These are phyloP conservation scores for Setaria italica DNA, from an alignment of 202 grass and related monocot genomes.

Conservation along the genomic window DNA sequence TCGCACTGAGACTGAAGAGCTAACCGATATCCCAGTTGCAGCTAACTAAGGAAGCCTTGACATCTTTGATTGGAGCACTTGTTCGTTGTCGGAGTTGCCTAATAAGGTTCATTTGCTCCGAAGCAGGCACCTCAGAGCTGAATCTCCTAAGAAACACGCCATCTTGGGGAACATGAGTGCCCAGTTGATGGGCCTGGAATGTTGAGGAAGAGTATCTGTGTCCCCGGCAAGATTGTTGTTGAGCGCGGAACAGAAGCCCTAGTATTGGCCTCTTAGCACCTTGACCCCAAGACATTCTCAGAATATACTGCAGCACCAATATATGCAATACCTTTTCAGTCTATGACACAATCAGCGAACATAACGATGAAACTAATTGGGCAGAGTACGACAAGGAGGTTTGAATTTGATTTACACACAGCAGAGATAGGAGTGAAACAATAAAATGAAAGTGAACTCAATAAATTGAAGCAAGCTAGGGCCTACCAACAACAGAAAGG, in stretches of 20 bases:
- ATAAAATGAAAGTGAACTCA: neutral
- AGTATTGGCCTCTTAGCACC: constrained; percentile 30
- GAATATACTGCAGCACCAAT: neutral
- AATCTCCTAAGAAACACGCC: constrained; percentile 53
- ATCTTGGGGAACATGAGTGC: constrained; percentile 8
- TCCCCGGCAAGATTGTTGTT: constrained; percentile 33
- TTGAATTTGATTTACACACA: neutral
- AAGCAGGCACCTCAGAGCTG: constrained; percentile 56
- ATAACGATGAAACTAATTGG: neutral
- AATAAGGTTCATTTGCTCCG: constrained; percentile 58
- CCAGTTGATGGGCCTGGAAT: constrained; percentile 8
- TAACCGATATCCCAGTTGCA: constrained; percentile 85
- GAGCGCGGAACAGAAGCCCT: constrained; percentile 30
- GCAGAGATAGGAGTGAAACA: neutral
- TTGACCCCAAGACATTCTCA: constrained; percentile 50
- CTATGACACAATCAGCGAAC: neutral
- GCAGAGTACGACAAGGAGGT: neutral
- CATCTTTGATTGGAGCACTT: constrained; percentile 83
- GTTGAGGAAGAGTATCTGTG: constrained; percentile 36
- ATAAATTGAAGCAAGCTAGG: neutral
- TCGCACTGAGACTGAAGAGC: neutral
- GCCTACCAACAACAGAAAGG: neutral
- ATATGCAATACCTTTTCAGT: neutral
- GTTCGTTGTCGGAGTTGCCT: constrained; percentile 73
- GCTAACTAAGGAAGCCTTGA: constrained; percentile 48